Conservation (phyloP, 2,329 filamentous ascomycete species). For the Pseudocercospora vitis region DNA sequence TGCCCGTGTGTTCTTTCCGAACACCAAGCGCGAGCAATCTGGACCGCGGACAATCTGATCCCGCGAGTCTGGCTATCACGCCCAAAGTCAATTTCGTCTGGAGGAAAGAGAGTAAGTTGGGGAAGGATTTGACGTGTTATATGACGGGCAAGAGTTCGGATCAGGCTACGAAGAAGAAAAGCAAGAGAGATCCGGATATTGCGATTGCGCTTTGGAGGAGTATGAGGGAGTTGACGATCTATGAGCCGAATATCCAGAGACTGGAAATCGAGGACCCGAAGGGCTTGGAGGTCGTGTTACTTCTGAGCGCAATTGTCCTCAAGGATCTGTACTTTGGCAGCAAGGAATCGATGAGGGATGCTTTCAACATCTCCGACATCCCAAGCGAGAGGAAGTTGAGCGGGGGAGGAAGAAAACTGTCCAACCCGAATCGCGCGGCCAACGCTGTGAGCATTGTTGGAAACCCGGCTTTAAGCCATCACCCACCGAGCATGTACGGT, state of each 20-base stretch:
- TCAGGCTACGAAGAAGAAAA: slow-evolving; percentile 69
- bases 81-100: slow-evolving; percentile 83
- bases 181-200: slow-evolving; percentile 75
- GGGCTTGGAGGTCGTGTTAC: slow-evolving; percentile 79
- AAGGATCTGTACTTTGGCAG: slow-evolving; percentile 59
- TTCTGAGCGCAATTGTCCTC: slow-evolving; percentile 61
- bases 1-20: slow-evolving; percentile 82
- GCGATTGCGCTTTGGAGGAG: slow-evolving; percentile 84
- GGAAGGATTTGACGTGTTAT: slow-evolving; percentile 85
- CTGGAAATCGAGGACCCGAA: slow-evolving; percentile 94
- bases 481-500: slow-evolving; percentile 19
- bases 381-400: slow-evolving; percentile 34
- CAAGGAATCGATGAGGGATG: slow-evolving; percentile 62
- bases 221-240: slow-evolving; percentile 77
- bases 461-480: slow-evolving; percentile 23
- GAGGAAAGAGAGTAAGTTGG: slow-evolving; percentile 83
- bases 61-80: slow-evolving; percentile 51
- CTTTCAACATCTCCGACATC: slow-evolving; percentile 70
- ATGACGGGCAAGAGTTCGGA: slow-evolving; percentile 74
- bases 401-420: slow-evolving; percentile 29
- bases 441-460: slow-evolving; percentile 24
- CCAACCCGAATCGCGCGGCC: slow-evolving; percentile 25
- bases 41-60: slow-evolving; percentile 69
- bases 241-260: slow-evolving; percentile 86
- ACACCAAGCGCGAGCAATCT: slow-evolving; percentile 75